Base-by-base conservation (phyloP, 345 rosid genomes). In the Toxicodendron radicans region DNA sequence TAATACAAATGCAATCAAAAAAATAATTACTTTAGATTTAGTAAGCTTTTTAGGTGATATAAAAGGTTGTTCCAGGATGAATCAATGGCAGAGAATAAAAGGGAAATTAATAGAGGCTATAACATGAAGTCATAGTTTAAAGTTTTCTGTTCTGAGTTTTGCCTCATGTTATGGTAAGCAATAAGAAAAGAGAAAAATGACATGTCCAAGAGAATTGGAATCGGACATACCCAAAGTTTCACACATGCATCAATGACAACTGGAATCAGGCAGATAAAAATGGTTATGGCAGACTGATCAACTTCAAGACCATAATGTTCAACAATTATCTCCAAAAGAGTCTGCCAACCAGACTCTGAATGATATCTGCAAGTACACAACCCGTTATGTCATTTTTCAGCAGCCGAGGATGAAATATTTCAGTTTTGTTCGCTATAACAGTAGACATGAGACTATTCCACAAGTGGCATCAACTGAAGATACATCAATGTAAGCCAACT, bases 321-420 rank as follows among this genome's bases (percentile, higher is more conserved):
- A 68, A 88, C 83, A 66, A 92, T 66, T 67, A 88, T 76, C 83
- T 92, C 99, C 76, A 84, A 13, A 78, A 92, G 69, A 58, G 97
- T 87, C 78, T 86, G 86, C 99, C 99, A 95, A 68, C 99, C 97
- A 45, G 91, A 86, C 82, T 90, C 97, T 30, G 99, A 95, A 85
- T 95, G 99, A 81, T 95, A 95, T 83, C 97, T 95, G 78, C 71
- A 72, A 56, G 64, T 32, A 46, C 13, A 33, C 16, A 71, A 66
- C 33, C 56, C 58, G 11, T 58, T 45, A 10, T 16, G 43, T 35
- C 16, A 63, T 20, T 38, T n/a, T 41, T 58, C 46, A 18, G 58
- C 43, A 54, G 66, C 27, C n/a, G 32, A 17, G 16, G 1, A 64
- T 64, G 2, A 35, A 27, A 68, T 70, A 6, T 41, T 58, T 46